A percentile compares a stretch with the other conserved stretches of the same genome.
These are phyloP conservation scores for Colletotrichum gloeosporioides DNA, from an alignment of 2,329 filamentous ascomycete genomes.

Conservation along the genomic window DNA sequence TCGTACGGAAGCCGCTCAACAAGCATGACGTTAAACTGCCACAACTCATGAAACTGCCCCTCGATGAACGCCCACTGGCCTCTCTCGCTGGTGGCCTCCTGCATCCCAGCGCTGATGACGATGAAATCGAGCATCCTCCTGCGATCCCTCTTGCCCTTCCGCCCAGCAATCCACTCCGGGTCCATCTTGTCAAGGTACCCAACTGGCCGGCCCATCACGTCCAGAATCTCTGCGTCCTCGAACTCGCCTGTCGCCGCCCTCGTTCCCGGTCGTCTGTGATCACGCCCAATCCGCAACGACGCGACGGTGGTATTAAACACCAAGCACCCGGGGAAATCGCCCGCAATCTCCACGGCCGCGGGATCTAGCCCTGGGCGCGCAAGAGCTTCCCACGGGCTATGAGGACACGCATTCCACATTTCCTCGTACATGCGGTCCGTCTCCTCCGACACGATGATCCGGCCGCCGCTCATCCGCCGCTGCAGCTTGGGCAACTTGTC, in stretches of 20 bases:
- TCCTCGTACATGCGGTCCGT: background rate
- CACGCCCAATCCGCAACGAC: background rate
- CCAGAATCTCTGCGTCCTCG: background rate
- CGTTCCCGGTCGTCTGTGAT: background rate
- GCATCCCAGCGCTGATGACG: background rate
- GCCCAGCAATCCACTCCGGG: background rate
- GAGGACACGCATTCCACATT: slow-evolving; percentile 4
- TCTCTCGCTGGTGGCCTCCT: background rate
- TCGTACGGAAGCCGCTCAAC: background rate
- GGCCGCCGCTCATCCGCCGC: background rate
- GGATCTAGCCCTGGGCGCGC: background rate
- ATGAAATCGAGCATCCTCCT: background rate
- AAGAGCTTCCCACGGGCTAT: slow-evolving; percentile 6
- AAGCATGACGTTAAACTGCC: slow-evolving; percentile 4
- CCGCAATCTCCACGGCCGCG: background rate
- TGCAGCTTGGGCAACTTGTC: background rate
- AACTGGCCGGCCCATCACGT: background rate
- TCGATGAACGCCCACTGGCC: background rate
- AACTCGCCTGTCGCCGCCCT: background rate
- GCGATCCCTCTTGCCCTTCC: background rate
- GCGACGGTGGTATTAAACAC: slow-evolving; percentile 4
- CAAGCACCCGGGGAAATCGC: background rate
- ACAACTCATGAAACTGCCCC: background rate
- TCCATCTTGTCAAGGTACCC: background rate
- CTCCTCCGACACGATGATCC: background rate